phyloP scores from a whole-genome alignment of 805 yeast genomes.

The Metschnikowia colocasiae region DNA sequence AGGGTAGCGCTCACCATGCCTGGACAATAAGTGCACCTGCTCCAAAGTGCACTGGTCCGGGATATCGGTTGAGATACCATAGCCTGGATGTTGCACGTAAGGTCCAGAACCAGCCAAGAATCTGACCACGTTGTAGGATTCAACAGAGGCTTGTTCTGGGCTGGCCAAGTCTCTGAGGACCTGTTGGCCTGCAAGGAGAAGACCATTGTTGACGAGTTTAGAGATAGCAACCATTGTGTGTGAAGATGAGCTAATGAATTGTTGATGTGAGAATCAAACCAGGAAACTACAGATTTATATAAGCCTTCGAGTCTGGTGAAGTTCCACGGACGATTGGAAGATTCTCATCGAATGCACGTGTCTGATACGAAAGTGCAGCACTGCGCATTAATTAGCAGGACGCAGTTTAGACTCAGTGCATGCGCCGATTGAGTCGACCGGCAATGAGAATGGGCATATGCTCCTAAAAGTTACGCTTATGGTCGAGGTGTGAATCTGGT shows the following conservation, averaged over 20 bases:
- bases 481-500: too few species aligned
- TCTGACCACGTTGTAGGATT: slow-evolving; percentile 46
- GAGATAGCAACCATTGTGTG: slow-evolving; percentile 13
- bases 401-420: not conserved
- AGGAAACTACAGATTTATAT: not conserved
- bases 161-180: slow-evolving; percentile 32
- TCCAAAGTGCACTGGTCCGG: slow-evolving; percentile 54
- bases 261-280: not conserved
- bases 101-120: slow-evolving; percentile 59
- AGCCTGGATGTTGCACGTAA: slow-evolving; percentile 48
- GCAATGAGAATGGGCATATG: too few species aligned
- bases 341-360: not conserved
- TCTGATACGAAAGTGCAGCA: not conserved
- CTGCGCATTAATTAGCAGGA: not conserved
- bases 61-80: slow-evolving; percentile 46
- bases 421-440: not conserved
- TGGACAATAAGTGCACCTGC: slow-evolving; percentile 66
- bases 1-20: slow-evolving; percentile 79
- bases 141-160: slow-evolving; percentile 39
- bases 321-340: not conserved
- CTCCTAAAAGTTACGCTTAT: too few species aligned
- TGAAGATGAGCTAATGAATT: not conserved
- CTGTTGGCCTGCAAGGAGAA: slow-evolving; percentile 26
- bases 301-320: not conserved
- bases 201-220: slow-evolving; percentile 28